Percentiles rank a stretch among this genome's conserved stretches.
phyloP scores from a whole-genome alignment of 495 filamentous ascomycete genomes.

The Trichoderma erinaceum region DNA sequence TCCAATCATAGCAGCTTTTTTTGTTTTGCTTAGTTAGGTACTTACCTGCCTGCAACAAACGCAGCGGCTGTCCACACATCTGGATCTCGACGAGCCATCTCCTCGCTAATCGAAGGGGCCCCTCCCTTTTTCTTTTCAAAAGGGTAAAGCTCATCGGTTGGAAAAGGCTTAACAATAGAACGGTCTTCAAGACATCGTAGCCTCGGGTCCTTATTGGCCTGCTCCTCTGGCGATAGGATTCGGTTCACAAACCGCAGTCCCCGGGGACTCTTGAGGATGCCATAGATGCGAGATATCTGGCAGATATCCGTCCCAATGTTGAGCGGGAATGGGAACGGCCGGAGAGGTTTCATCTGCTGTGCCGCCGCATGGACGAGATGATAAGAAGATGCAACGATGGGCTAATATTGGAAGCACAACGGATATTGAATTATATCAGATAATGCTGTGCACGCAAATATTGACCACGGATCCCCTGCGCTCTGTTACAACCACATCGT shows the following conservation, averaged over 20 bases:
- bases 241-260: constrained; percentile 33
- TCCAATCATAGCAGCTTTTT: background rate
- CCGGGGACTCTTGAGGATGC: constrained; percentile 24
- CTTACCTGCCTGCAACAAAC: constrained; percentile 48
- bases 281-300: constrained; percentile 39
- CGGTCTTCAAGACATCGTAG: background rate
- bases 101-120: background rate
- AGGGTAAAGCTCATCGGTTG: background rate
- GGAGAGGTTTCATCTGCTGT: constrained; percentile 9
- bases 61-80: constrained; percentile 25
- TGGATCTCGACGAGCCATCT: constrained; percentile 16
- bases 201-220: constrained; percentile 16
- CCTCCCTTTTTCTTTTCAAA: background rate
- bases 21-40: background rate
- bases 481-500: background rate
- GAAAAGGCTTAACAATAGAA: background rate
- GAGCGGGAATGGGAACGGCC: constrained; percentile 41
- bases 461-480: background rate
- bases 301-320: constrained; percentile 55
- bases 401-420: background rate
- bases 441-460: background rate
- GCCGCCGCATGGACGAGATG: background rate
- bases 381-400: background rate
- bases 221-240: constrained; percentile 37
- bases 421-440: background rate